Conservation (phyloP, 352 stramenopile species). For the Phytophthora pistaciae region DNA sequence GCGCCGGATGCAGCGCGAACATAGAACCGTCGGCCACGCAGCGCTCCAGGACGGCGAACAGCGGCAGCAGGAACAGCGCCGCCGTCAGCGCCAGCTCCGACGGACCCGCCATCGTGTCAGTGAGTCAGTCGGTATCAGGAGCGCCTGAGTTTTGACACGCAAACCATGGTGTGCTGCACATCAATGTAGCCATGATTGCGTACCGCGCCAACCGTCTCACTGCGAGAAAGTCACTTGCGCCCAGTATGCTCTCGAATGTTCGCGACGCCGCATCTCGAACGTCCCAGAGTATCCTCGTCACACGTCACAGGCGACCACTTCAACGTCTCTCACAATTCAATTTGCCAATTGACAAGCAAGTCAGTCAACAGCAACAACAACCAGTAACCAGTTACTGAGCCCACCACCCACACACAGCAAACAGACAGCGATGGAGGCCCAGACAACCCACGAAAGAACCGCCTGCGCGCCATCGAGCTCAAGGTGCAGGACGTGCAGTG, state of each 20-base stretch:
- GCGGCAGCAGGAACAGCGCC: conserved; percentile 65
- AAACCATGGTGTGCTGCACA: conserved; percentile 2
- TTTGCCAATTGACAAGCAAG: conserved; percentile 30
- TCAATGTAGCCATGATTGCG: conserved; percentile 9
- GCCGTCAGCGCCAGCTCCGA: conserved; percentile 35
- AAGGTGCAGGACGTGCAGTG: conserved; percentile 61
- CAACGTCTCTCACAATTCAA: conserved; percentile 42
- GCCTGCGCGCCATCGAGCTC: conserved; percentile 50
- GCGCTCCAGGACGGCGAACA: conserved; percentile 51
- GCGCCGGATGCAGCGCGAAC: conserved; percentile 61
- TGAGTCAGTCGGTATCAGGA: neutral
- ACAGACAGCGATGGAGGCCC: conserved; percentile 29
- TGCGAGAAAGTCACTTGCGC: neutral
- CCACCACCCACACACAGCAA: neutral
- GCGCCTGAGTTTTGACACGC: neutral
- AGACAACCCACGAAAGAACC: conserved; percentile 45
- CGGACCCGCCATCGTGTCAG: neutral
- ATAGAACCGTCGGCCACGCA: conserved; percentile 54
- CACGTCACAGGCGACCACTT: conserved; percentile 14
- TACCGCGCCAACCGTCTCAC: neutral
- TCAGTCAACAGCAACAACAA: conserved; percentile 1
- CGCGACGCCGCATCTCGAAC: conserved; percentile 19
- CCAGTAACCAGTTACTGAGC: neutral
- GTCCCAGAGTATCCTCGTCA: conserved; percentile 22
- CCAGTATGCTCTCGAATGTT: conserved; percentile 28